These are phyloP conservation scores for Daedaleopsis nitida DNA, from an alignment of 768 basidiomycete species.

Conservation along the genomic window DNA sequence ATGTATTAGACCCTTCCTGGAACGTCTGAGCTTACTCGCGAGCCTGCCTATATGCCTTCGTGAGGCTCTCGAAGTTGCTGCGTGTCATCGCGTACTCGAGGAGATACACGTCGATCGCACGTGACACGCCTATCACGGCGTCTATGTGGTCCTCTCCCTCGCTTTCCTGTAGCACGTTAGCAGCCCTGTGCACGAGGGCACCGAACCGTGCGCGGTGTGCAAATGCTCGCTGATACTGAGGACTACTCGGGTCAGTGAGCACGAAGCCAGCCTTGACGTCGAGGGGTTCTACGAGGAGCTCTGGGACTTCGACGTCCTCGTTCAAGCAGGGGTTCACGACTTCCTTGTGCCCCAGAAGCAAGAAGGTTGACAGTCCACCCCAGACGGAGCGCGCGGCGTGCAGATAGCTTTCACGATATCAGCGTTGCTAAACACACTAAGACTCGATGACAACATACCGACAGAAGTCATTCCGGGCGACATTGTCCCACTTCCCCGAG, in stretches of 20 bases:
- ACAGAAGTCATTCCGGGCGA: slow-evolving; percentile 82
- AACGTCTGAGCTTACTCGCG: slow-evolving; percentile 49
- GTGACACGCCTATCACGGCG: slow-evolving; percentile 71
- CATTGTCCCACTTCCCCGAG: slow-evolving; percentile 61
- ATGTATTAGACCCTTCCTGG: no score
- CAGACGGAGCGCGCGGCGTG: slow-evolving; percentile 76
- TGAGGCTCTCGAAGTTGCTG: slow-evolving; percentile 59
- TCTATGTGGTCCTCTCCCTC: slow-evolving; percentile 86
- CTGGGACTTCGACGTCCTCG: slow-evolving; percentile 63
- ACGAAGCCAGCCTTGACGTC: slow-evolving; percentile 75
- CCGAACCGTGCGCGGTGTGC: slow-evolving; percentile 67
- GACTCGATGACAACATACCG: slow-evolving; percentile 45
- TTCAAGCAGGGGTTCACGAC: slow-evolving; percentile 61
- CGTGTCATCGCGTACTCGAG: slow-evolving; percentile 69
- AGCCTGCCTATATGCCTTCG: slow-evolving; percentile 66
- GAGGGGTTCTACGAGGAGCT: slow-evolving; percentile 65
- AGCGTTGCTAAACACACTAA: not conserved
- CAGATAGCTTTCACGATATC: slow-evolving; percentile 51
- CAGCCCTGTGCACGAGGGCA: slow-evolving; percentile 64
- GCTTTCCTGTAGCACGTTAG: slow-evolving; percentile 58
- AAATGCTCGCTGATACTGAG: slow-evolving; percentile 67
- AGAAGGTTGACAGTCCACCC: slow-evolving; percentile 73
- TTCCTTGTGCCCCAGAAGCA: slow-evolving; percentile 57
- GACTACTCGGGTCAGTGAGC: slow-evolving; percentile 71
- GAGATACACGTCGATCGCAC: slow-evolving; percentile 75